These are phyloP conservation scores for Ophiorrhiza pumila DNA, from an alignment of 257 asterid genomes.

Conservation along the genomic window DNA sequence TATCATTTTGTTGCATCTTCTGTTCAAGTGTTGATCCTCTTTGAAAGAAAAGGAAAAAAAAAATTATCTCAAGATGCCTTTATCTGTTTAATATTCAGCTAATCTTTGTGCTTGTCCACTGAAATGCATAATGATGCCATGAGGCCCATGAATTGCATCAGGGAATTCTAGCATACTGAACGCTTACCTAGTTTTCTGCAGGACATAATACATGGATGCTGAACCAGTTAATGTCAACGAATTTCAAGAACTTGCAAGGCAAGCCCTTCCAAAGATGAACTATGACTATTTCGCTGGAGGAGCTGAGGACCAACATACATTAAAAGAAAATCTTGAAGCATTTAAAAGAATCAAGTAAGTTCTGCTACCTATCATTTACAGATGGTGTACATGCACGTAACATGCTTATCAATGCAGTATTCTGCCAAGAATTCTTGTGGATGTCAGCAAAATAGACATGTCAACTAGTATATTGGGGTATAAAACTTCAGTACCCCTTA, in stretches of 20 bases:
- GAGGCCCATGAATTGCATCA: background rate
- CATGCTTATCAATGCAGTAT: constrained; percentile 29
- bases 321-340: constrained; percentile 47
- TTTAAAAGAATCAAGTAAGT: constrained; percentile 48
- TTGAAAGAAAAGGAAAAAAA: no score
- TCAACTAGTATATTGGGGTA: constrained; percentile 47
- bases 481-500: constrained; percentile 46
- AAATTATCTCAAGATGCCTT: no score
- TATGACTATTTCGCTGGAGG: constrained; percentile 57
- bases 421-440: constrained; percentile 52
- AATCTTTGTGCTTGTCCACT: background rate
- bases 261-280: constrained; percentile 63
- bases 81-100: no score
- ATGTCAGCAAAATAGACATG: constrained; percentile 51
- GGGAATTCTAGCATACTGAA: background rate
- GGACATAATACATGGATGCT: constrained; percentile 34
- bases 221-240: constrained; percentile 45
- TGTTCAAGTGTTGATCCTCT: no score
- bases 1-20: background rate
- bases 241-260: constrained; percentile 55
- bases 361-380: background rate
- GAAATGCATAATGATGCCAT: background rate
- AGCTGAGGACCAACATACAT: constrained; percentile 65
- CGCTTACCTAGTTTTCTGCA: background rate
- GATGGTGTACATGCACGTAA: background rate